These are phyloP conservation scores for Tolypocladium endophyticum DNA, from an alignment of 2,329 filamentous ascomycete genomes.

Conservation along the genomic window DNA sequence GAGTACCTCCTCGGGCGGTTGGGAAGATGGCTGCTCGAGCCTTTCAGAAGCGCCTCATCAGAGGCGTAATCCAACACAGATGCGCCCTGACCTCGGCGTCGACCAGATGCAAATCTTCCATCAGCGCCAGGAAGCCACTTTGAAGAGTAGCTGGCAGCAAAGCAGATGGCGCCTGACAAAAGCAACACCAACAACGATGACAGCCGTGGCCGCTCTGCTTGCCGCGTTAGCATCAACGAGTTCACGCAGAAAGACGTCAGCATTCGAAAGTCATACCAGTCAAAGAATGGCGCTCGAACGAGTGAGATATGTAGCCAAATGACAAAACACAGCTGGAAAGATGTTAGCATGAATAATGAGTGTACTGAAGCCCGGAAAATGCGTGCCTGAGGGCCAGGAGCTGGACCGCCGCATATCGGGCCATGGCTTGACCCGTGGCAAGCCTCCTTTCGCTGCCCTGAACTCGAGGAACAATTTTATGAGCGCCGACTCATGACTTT, in stretches of 20 bases:
- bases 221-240: conserved; percentile 1
- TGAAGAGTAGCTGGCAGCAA: conserved; percentile 29
- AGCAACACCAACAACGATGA: conserved; percentile 37
- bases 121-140: conserved; percentile 36
- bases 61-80: conserved; percentile 8
- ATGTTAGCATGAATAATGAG: not conserved
- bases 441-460: not conserved
- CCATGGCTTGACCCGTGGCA: conserved; percentile 1
- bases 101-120: conserved; percentile 30
- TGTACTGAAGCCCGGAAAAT: not conserved
- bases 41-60: conserved; percentile 20
- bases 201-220: conserved; percentile 35
- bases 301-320: conserved; percentile 36
- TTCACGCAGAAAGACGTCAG: not conserved
- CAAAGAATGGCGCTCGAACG: conserved; percentile 36
- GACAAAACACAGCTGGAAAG: conserved; percentile 31
- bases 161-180: conserved; percentile 30
- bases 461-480: not conserved
- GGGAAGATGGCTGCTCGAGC: conserved; percentile 24
- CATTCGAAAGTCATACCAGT: conserved; percentile 25
- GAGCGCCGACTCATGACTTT: not conserved
- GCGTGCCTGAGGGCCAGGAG: conserved; percentile 7
- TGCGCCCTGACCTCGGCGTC: conserved; percentile 7
- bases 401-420: conserved; percentile 4
- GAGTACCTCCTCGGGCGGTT: conserved; percentile 36